Evolutionary conservation across 176 grass and related monocot genomes (phyloP).

Genomic region (Oryza glumipatula): DNA sequence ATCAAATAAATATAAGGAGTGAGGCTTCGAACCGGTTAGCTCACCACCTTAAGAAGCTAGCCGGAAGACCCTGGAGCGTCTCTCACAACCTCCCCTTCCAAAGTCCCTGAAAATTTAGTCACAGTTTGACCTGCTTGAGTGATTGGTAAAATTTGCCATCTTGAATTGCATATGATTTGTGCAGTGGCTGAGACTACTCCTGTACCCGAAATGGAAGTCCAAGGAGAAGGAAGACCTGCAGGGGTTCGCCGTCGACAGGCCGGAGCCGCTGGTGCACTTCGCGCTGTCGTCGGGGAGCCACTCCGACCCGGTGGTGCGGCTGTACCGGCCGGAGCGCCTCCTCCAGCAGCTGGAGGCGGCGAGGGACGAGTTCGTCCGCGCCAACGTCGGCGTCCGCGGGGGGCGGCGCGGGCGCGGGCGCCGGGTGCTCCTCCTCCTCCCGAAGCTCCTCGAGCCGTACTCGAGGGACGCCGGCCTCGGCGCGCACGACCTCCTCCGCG

Average conservation of each 20-base stretch:
- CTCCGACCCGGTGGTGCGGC: slow-evolving; percentile 81
- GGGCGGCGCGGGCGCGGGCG: slow-evolving; percentile 31
- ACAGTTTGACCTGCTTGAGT: not conserved
- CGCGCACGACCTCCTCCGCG: slow-evolving; percentile 47
- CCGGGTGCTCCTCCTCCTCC: slow-evolving; percentile 68
- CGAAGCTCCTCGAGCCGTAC: slow-evolving; percentile 70
- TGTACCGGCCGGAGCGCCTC: slow-evolving; percentile 71
- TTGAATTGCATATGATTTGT: not conserved
- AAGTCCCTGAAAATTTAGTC: not conserved
- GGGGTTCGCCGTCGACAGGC: slow-evolving; percentile 56
- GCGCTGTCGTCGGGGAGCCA: slow-evolving; percentile 78
- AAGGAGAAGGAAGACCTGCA: slow-evolving; percentile 74
- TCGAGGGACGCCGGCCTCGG: slow-evolving; percentile 63
- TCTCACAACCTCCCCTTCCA: not conserved
- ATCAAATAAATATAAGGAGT: too few relatives aligned
- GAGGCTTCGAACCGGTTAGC: too few relatives aligned
- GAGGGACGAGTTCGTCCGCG: slow-evolving; percentile 78
- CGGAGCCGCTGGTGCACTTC: slow-evolving; percentile 86
- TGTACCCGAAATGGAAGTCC: slow-evolving; percentile 70
- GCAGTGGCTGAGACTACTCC: slow-evolving; percentile 74
- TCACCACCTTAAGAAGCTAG: too few relatives aligned
- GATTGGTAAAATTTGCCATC: not conserved
- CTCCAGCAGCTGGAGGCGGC: slow-evolving; percentile 73
- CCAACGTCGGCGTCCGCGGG: slow-evolving; percentile 54
- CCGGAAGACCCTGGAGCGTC: too few relatives aligned